These are phyloP conservation scores for Zangia roseola DNA, from an alignment of 768 basidiomycete genomes.

Conservation along the genomic window DNA sequence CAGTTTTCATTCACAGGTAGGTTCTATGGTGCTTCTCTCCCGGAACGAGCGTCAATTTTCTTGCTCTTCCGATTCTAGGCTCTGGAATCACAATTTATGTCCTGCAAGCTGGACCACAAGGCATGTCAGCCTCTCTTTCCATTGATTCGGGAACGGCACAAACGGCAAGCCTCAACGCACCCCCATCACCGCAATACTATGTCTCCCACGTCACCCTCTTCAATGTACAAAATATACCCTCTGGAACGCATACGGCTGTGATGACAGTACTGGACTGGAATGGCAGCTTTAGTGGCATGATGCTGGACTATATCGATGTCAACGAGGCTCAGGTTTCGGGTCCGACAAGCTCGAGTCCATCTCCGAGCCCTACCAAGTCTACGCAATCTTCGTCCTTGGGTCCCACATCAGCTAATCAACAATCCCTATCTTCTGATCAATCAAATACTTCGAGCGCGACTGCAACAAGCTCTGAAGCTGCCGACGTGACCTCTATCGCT, in stretches of 20 bases:
- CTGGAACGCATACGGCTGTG: conserved; percentile 20
- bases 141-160: conserved; percentile 23
- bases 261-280: conserved; percentile 28
- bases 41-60: not conserved
- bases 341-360: not conserved
- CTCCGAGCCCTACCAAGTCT: not conserved
- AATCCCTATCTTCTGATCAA: not conserved
- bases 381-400: conserved; percentile 7
- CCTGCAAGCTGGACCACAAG: conserved; percentile 25
- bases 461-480: not conserved
- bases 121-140: conserved; percentile 27
- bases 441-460: not conserved
- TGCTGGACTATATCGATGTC: conserved; percentile 27
- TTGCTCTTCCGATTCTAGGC: conserved; percentile 5
- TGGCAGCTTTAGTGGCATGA: conserved; percentile 27
- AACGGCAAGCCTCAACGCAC: conserved; percentile 22
- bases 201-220: conserved; percentile 21
- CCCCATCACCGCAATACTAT: conserved; percentile 25
- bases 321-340: conserved; percentile 19
- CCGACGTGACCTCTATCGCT: not conserved
- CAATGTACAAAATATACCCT: conserved; percentile 18
- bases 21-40: not conserved
- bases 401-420: not conserved
- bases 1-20: conserved; percentile 26
- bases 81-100: conserved; percentile 32